A percentile compares a stretch with the other conserved stretches of the same genome.
Evolutionary conservation across 495 filamentous ascomycete species (phyloP).

Genomic region (Aspergillus conjunctus): DNA sequence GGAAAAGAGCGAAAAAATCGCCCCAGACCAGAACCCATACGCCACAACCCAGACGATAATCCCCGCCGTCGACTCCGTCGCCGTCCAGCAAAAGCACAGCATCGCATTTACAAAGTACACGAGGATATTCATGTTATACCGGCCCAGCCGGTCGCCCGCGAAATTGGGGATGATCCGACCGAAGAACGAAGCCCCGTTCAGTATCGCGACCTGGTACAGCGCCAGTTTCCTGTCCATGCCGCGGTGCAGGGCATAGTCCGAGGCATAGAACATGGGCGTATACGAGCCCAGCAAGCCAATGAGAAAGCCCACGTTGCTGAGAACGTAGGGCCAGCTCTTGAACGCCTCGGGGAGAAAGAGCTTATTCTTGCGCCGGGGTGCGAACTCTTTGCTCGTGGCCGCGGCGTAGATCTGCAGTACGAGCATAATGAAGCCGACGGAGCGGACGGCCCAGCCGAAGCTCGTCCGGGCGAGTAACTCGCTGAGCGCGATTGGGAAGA

Average conservation of each 20-base stretch:
- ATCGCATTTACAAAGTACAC: conserved; percentile 12
- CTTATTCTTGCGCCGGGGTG: conserved; percentile 11
- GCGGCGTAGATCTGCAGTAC: conserved; percentile 42
- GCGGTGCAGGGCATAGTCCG: conserved; percentile 19
- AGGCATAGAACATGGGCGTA: conserved; percentile 28
- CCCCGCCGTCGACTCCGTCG: conserved; percentile 43
- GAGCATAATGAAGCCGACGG: conserved; percentile 63
- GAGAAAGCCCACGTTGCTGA: conserved; percentile 20
- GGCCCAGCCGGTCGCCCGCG: conserved; percentile 28
- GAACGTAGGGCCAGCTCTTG: conserved; percentile 17
- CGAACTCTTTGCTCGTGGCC: conserved; percentile 29
- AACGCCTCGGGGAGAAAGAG: conserved; percentile 16
- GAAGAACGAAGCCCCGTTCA: conserved; percentile 29
- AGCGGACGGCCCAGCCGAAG: conserved; percentile 67
- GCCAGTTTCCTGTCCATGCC: conserved; percentile 22
- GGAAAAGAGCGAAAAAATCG: conserved; percentile 47
- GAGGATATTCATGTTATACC: conserved; percentile 23
- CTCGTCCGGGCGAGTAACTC: conserved; percentile 25
- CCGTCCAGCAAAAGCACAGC: conserved; percentile 44
- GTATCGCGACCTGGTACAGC: conserved; percentile 23
- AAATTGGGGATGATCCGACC: conserved; percentile 25
- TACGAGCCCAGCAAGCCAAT: conserved; percentile 22
- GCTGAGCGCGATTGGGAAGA: conserved; percentile 31
- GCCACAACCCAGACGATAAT: conserved; percentile 55
- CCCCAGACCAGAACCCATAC: conserved; percentile 59